Percentiles rank a stretch among this genome's conserved stretches.
phyloP scores from a whole-genome alignment of 2,329 filamentous ascomycete genomes.

The Penicillium sp. region DNA sequence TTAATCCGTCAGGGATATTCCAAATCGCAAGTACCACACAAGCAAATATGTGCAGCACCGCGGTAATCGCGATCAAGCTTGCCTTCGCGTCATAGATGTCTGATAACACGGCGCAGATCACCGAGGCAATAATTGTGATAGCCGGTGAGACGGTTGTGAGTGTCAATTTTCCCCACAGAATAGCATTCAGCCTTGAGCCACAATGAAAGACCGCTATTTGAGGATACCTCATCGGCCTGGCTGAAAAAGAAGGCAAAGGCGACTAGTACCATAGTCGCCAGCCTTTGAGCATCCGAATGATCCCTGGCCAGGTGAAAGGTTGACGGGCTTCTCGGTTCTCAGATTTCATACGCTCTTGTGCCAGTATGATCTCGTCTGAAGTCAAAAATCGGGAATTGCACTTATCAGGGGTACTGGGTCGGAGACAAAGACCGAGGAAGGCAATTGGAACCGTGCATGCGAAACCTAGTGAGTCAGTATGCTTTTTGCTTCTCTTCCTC shows the following conservation, averaged over 20 bases:
- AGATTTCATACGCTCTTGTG: conserved; percentile 22
- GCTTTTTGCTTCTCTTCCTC: neutral
- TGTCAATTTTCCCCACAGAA: conserved; percentile 21
- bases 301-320: conserved; percentile 15
- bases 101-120: conserved; percentile 16
- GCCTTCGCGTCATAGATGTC: conserved; percentile 17
- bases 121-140: conserved; percentile 17
- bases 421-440: conserved; percentile 19
- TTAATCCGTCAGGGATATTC: conserved; percentile 17
- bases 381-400: conserved; percentile 19
- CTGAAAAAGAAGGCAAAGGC: conserved; percentile 24
- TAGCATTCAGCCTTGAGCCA: conserved; percentile 23
- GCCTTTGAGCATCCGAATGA: conserved; percentile 17
- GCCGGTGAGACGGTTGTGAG: conserved; percentile 18
- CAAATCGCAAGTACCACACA: conserved; percentile 18
- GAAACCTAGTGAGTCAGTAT: conserved; percentile 11
- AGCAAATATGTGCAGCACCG: conserved; percentile 18
- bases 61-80: conserved; percentile 15
- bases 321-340: conserved; percentile 20
- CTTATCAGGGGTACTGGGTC: conserved; percentile 23
- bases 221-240: conserved; percentile 22
- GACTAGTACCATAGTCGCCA: conserved; percentile 19
- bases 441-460: conserved; percentile 25
- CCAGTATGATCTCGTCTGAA: conserved; percentile 17
- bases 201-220: conserved; percentile 21